These are phyloP conservation scores for Monosporascus ibericus DNA, from an alignment of 2,329 filamentous ascomycete species.

Conservation along the genomic window DNA sequence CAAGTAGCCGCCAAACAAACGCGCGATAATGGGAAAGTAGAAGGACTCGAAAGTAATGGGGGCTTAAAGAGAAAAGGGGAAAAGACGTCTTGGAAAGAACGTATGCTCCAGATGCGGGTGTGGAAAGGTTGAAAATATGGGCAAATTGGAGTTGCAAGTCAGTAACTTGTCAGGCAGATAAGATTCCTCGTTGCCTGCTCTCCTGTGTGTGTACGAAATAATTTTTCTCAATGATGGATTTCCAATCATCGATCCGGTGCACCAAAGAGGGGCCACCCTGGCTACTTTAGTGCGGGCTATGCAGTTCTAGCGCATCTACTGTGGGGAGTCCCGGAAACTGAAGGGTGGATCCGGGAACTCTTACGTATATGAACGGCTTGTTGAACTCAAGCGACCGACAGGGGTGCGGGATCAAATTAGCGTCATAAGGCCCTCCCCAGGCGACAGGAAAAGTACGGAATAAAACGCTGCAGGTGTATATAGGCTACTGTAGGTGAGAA, in stretches of 20 bases:
- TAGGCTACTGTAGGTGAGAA: too few relatives aligned
- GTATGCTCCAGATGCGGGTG: neutral
- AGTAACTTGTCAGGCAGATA: neutral
- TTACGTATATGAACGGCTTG: neutral
- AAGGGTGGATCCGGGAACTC: neutral
- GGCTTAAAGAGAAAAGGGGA: constrained; percentile 9
- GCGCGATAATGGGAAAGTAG: constrained; percentile 48
- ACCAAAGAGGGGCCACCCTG: neutral
- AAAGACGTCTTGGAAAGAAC: constrained; percentile 3
- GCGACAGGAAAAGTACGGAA: too few relatives aligned
- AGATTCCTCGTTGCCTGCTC: neutral
- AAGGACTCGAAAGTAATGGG: constrained; percentile 7
- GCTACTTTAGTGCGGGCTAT: neutral
- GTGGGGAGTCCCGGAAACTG: neutral
- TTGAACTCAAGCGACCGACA: neutral
- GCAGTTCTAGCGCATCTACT: neutral
- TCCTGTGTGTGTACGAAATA: neutral
- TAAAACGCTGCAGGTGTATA: too few relatives aligned
- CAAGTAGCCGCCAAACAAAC: constrained; percentile 81
- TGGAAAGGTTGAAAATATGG: neutral
- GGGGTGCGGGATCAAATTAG: too few relatives aligned
- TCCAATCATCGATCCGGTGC: neutral
- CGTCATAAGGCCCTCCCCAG: too few relatives aligned
- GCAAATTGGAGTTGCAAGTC: neutral
- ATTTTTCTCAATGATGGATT: neutral